Evolutionary conservation across 306 rosid species (phyloP).

Genomic region (Sicyos baderoa): DNA sequence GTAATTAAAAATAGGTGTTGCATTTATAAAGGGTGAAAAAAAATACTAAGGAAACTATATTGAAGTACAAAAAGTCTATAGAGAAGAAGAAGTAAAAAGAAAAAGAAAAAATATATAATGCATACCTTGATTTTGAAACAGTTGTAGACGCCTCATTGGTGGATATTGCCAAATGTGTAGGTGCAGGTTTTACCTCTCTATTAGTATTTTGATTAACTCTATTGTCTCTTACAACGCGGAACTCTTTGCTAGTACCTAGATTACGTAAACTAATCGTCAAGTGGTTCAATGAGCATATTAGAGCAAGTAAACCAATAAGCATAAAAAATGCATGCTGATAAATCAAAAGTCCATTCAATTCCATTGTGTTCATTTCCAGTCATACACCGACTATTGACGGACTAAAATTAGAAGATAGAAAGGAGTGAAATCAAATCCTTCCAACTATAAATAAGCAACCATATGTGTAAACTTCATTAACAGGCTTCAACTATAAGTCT

Average conservation of each 20-base stretch:
- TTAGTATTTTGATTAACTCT: constrained; percentile 47
- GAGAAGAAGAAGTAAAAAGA: constrained; percentile 10
- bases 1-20: not conserved
- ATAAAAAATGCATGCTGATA: not conserved
- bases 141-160: constrained; percentile 29
- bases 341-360: not conserved
- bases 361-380: not conserved
- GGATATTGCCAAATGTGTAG: constrained; percentile 32
- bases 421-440: not conserved
- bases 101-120: not conserved
- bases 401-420: constrained; percentile 2
- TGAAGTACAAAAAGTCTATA: not conserved
- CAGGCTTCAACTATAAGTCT: not conserved
- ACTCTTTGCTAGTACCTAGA: constrained; percentile 69
- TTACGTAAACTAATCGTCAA: constrained; percentile 25
- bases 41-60: not conserved
- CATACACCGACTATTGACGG: not conserved
- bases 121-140: constrained; percentile 59
- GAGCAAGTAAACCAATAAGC: not conserved
- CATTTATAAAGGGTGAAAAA: not conserved
- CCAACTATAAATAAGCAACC: not conserved
- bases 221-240: constrained; percentile 92
- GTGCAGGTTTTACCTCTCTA: constrained; percentile 58
- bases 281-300: constrained; percentile 5
- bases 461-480: not conserved